These are phyloP conservation scores for Emericellopsis atlantica DNA, from an alignment of 2,329 filamentous ascomycete genomes.

Conservation along the genomic window DNA sequence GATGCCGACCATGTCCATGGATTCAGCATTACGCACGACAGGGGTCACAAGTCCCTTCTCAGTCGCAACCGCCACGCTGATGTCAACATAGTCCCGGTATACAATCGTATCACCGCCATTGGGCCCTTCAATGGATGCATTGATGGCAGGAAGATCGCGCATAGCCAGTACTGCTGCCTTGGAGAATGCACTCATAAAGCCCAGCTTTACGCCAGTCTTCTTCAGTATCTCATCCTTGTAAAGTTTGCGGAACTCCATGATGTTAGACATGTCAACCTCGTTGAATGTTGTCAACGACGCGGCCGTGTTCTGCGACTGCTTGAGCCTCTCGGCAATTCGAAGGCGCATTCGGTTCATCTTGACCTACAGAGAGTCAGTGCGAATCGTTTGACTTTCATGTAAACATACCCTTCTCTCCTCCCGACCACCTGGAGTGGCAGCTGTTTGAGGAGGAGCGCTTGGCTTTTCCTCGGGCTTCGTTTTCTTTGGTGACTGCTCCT, in stretches of 20 bases:
- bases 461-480: conserved; percentile 14
- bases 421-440: conserved; percentile 49
- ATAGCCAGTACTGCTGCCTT: conserved; percentile 83
- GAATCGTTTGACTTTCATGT: conserved; percentile 1
- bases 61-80: conserved; percentile 92
- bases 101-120: conserved; percentile 95
- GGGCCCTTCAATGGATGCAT: conserved; percentile 92
- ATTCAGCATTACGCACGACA: conserved; percentile 86
- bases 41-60: conserved; percentile 96
- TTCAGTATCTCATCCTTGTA: conserved; percentile 97
- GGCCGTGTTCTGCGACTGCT: conserved; percentile 98
- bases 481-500: conserved; percentile 17
- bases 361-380: conserved; percentile 43
- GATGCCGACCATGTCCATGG: conserved; percentile 76
- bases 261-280: conserved; percentile 95
- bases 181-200: conserved; percentile 99
- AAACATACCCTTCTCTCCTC: conserved; percentile 73
- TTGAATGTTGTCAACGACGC: conserved; percentile 97
- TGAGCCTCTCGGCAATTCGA: conserved; percentile 90
- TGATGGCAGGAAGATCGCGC: conserved; percentile 88
- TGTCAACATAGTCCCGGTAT: conserved; percentile 95
- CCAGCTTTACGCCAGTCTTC: conserved; percentile 92
- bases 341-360: conserved; percentile 99
- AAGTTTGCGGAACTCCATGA: conserved; percentile 93
- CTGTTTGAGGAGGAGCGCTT: conserved; percentile 5